Evolutionary conservation across 2,329 filamentous ascomycete genomes (phyloP).

Genomic region (Colletotrichum sp.): DNA sequence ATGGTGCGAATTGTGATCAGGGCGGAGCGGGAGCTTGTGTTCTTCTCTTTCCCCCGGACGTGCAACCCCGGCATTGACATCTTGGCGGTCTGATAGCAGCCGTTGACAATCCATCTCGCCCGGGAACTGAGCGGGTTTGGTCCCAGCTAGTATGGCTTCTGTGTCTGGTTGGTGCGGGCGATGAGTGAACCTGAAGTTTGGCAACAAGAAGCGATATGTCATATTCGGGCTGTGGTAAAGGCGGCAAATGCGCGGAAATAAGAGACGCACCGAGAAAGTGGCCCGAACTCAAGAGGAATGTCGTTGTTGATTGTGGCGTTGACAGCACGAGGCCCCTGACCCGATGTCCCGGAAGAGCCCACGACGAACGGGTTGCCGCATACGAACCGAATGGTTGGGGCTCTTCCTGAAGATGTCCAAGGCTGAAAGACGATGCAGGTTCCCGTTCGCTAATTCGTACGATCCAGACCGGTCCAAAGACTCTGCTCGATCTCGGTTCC

Average conservation of each 20-base stretch:
- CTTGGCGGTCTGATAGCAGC: not conserved
- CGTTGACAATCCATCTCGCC: not conserved
- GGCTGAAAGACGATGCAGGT: not conserved
- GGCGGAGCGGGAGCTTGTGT: not conserved
- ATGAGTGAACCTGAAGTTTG: not conserved
- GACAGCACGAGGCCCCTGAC: not conserved
- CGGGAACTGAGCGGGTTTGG: not conserved
- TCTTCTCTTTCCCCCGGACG: not conserved
- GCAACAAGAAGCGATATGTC: not conserved
- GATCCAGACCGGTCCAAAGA: not conserved
- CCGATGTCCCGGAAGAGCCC: not conserved
- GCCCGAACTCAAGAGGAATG: not conserved
- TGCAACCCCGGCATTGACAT: not conserved
- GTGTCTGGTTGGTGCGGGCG: not conserved
- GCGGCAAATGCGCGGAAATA: not conserved
- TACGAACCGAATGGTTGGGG: not conserved
- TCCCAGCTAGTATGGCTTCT: not conserved
- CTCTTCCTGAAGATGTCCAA: not conserved
- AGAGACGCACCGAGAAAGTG: not conserved
- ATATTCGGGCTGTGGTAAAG: not conserved
- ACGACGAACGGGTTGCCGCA: not conserved
- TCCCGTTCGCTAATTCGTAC: not conserved
- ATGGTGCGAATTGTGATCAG: not conserved
- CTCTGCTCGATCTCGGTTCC: not conserved
- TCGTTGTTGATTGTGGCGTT: not conserved